phyloP scores from a whole-genome alignment of 1,139 yeast species.

The Meyerozyma carpophila region DNA sequence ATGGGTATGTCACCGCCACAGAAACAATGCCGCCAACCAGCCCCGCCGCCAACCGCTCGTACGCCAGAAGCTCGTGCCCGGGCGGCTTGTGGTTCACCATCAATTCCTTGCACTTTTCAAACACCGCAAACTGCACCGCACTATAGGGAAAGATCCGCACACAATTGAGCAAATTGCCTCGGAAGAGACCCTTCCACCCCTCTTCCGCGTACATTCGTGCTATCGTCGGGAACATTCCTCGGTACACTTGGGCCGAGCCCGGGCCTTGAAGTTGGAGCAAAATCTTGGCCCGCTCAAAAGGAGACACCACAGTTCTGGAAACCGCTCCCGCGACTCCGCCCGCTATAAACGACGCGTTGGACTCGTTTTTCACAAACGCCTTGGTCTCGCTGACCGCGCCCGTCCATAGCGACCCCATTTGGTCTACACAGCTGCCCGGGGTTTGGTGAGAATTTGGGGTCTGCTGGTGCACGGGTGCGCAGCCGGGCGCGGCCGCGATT shows the following conservation, averaged over 20 bases:
- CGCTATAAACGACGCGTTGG: slow-evolving; percentile 55
- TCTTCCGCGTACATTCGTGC: slow-evolving; percentile 80
- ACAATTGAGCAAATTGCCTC: slow-evolving; percentile 91
- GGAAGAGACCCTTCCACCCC: slow-evolving; percentile 80
- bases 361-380: slow-evolving; percentile 37
- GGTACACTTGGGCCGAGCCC: slow-evolving; percentile 53
- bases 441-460: background rate
- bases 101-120: slow-evolving; percentile 60
- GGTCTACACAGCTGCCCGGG: background rate
- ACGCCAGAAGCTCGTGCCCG: slow-evolving; percentile 21
- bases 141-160: slow-evolving; percentile 87
- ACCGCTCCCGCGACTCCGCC: slow-evolving; percentile 83
- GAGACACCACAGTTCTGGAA: slow-evolving; percentile 89
- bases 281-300: slow-evolving; percentile 91
- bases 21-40: slow-evolving; percentile 77
- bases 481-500: too few species aligned
- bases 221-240: slow-evolving; percentile 74
- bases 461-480: background rate
- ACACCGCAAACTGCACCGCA: slow-evolving; percentile 90
- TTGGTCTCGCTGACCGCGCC: slow-evolving; percentile 14
- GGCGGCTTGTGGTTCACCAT: slow-evolving; percentile 28
- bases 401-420: background rate
- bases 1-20: slow-evolving; percentile 82
- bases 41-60: slow-evolving; percentile 69
- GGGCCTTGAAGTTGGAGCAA: slow-evolving; percentile 86